Evolutionary conservation across 345 rosid genomes (phyloP).

Genomic region (Trapa bicornis): DNA sequence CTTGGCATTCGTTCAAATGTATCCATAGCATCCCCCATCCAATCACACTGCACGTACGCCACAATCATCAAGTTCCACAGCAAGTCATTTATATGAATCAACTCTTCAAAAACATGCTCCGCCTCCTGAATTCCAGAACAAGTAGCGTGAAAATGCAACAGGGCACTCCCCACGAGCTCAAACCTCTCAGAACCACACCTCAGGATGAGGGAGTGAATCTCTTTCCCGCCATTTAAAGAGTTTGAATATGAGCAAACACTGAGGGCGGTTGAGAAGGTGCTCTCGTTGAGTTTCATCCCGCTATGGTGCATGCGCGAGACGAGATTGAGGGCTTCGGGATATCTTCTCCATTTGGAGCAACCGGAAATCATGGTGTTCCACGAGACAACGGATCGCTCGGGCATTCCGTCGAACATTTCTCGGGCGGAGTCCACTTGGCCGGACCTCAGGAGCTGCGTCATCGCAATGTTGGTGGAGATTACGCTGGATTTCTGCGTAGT

Average conservation of each 20-base stretch:
- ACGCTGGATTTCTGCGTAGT: slow-evolving; percentile 2
- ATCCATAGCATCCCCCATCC: slow-evolving; percentile 29
- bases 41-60: slow-evolving; percentile 32
- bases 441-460: neutral
- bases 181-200: slow-evolving; percentile 28
- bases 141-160: slow-evolving; percentile 31
- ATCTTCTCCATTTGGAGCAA: slow-evolving; percentile 26
- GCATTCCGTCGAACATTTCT: slow-evolving; percentile 40
- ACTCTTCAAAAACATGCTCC: slow-evolving; percentile 24
- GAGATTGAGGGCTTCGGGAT: slow-evolving; percentile 19
- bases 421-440: slow-evolving; percentile 29
- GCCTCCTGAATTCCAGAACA: slow-evolving; percentile 25
- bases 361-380: slow-evolving; percentile 40
- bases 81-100: slow-evolving; percentile 20
- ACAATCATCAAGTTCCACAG: slow-evolving; percentile 38
- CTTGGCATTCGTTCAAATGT: slow-evolving; percentile 30
- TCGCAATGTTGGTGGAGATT: slow-evolving; percentile 23
- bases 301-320: slow-evolving; percentile 24
- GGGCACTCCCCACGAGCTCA: slow-evolving; percentile 34
- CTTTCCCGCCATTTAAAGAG: slow-evolving; percentile 20
- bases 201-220: slow-evolving; percentile 27
- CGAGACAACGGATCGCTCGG: slow-evolving; percentile 26
- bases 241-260: slow-evolving; percentile 24
- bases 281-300: slow-evolving; percentile 19
- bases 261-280: slow-evolving; percentile 23